Base-by-base conservation (phyloP, 495 filamentous ascomycete species). In the Trichodelitschia bisporula region DNA sequence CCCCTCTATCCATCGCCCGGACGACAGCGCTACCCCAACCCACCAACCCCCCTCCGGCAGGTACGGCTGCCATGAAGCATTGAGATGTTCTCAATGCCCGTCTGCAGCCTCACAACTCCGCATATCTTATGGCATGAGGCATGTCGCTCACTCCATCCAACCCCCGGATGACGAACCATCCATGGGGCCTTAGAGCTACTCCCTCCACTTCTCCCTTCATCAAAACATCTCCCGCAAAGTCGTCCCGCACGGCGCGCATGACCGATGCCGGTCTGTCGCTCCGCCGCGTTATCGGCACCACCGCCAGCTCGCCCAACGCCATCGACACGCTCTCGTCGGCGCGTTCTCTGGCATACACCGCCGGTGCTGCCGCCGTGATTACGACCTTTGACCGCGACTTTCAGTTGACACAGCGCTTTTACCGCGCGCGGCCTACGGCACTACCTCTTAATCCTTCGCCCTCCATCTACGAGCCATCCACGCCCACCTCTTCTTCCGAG, bases 321-420 rank as follows among this genome's bases (percentile, higher is more conserved):
- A 91, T 97, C 48, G 83, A 89, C 43, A 64, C 64, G 31, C 65
- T 80, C 28, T 59, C 72, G 11, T 66, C 72, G 19, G 66, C 62
- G 29, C 53, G 55, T 36, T 63, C 62, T 23, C 90, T 97, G 45
- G 83, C 77, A 16, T 78, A 83, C 48, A 82, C 78, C 36, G 86
- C 86, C 6, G 89, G 86, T 24, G 84, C 80, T 10, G 77, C 78
- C n/a, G 86, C 76, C 12, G 78, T 97, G 0, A 62, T 95, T n/a
- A 74, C 77, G 5, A 66, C 74, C 35, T 53, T 92, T 16, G 70
- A 74, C 23, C 59, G 77, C 17, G 10, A 18, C 8, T 18, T 9
- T 9, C 63, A 66, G 19, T 60, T 79, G 36, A 66, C 59, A 26
- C 89, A 97, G 47, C 69, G 79, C 29, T 89, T 93, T 48, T 93